Evolutionary conservation across 2,329 filamentous ascomycete genomes (phyloP).

Genomic region (Fusarium keratoplasticum): DNA sequence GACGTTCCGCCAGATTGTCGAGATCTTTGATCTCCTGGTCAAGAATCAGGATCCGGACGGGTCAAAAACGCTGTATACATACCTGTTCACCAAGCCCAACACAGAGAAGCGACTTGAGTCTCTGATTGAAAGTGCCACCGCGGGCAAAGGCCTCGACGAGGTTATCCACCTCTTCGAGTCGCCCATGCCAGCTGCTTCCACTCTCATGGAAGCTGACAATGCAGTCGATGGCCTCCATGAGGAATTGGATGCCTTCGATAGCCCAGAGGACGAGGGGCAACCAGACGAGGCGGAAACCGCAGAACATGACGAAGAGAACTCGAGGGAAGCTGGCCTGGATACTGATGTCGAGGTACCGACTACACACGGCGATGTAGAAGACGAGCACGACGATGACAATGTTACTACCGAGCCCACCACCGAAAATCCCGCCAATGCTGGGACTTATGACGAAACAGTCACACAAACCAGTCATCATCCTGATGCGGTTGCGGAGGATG

Average conservation of each 20-base stretch:
- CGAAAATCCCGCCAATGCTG: slow-evolving; percentile 20
- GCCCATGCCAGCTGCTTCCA: slow-evolving; percentile 33
- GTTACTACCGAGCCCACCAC: slow-evolving; percentile 19
- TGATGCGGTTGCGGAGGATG: slow-evolving; percentile 7
- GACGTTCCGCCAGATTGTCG: slow-evolving; percentile 56
- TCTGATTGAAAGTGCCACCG: slow-evolving; percentile 56
- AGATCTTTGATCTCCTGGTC: slow-evolving; percentile 56
- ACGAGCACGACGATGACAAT: slow-evolving; percentile 1
- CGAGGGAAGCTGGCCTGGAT: slow-evolving; percentile 27
- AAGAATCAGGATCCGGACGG: slow-evolving; percentile 58
- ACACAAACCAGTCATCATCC: slow-evolving; percentile 17
- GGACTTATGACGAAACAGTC: not conserved
- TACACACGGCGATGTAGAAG: not conserved
- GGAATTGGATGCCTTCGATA: slow-evolving; percentile 42
- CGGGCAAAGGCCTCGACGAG: slow-evolving; percentile 55
- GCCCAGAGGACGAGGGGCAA: slow-evolving; percentile 38
- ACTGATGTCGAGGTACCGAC: not conserved
- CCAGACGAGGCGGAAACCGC: slow-evolving; percentile 19
- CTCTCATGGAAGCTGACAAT: slow-evolving; percentile 25
- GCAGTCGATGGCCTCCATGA: slow-evolving; percentile 36
- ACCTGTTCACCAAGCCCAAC: slow-evolving; percentile 55
- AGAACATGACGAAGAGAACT: slow-evolving; percentile 33
- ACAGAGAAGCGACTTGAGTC: slow-evolving; percentile 54
- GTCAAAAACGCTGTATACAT: slow-evolving; percentile 55
- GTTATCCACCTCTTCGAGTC: slow-evolving; percentile 54